Percentiles rank a stretch among this genome's conserved stretches.
These are phyloP conservation scores for Colletotrichum eremochloae DNA, from an alignment of 2,329 filamentous ascomycete genomes.

Conservation along the genomic window DNA sequence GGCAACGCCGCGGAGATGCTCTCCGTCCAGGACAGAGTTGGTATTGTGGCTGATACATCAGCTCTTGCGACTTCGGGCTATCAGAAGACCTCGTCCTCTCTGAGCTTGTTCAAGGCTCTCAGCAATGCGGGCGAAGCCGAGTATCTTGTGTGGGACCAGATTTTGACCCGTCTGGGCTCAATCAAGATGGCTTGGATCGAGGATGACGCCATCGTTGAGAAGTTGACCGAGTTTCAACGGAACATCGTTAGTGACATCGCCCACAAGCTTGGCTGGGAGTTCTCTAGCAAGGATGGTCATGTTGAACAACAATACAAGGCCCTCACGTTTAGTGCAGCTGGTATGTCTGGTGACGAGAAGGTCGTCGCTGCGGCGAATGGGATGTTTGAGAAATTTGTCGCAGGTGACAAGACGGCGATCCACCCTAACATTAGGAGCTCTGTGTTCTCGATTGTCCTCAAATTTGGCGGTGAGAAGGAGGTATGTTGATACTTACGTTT, in stretches of 20 bases:
- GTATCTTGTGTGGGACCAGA: slow-evolving; percentile 96
- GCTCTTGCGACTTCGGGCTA: slow-evolving; percentile 91
- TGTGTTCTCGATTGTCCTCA: slow-evolving; percentile 87
- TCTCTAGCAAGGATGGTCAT: slow-evolving; percentile 87
- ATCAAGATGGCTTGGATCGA: slow-evolving; percentile 91
- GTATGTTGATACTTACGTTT: slow-evolving; percentile 55
- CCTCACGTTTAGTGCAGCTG: slow-evolving; percentile 88
- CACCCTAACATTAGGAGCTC: slow-evolving; percentile 92
- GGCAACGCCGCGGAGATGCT: slow-evolving; percentile 88
- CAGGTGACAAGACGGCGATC: slow-evolving; percentile 83
- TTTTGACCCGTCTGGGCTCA: slow-evolving; percentile 81
- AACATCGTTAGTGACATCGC: slow-evolving; percentile 83
- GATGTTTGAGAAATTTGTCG: slow-evolving; percentile 89
- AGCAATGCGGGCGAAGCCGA: slow-evolving; percentile 82
- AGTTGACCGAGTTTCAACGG: slow-evolving; percentile 85
- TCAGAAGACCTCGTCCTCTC: slow-evolving; percentile 90
- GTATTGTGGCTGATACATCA: slow-evolving; percentile 94
- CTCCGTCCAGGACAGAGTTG: slow-evolving; percentile 90
- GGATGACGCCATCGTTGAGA: slow-evolving; percentile 78
- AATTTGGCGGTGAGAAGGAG: slow-evolving; percentile 87
- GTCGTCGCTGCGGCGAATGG: slow-evolving; percentile 86
- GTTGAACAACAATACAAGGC: slow-evolving; percentile 95
- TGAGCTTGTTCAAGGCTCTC: slow-evolving; percentile 89
- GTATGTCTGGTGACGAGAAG: slow-evolving; percentile 81
- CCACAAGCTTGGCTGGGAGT: slow-evolving; percentile 89